Evolutionary conservation across 2,329 filamentous ascomycete species (phyloP).

Genomic region (Fusarium devonianum): DNA sequence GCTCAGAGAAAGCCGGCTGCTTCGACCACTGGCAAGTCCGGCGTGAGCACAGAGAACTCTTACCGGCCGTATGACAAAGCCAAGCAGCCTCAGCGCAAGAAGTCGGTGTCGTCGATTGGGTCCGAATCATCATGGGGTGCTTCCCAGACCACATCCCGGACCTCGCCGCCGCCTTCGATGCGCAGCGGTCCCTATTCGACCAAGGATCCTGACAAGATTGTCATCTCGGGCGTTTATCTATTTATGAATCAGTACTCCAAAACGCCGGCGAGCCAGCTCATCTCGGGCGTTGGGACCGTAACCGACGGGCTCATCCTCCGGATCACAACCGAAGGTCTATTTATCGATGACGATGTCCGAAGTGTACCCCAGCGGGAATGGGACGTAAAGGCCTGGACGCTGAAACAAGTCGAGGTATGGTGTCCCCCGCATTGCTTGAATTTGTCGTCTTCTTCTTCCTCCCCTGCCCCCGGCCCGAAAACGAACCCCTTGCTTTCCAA

Average conservation of each 20-base stretch:
- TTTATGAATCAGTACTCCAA: constrained; percentile 90
- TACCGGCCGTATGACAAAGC: constrained; percentile 80
- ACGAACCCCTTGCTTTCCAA: constrained; percentile 56
- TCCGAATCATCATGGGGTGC: constrained; percentile 89
- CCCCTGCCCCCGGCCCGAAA: constrained; percentile 49
- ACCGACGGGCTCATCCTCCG: constrained; percentile 92
- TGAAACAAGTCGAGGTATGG: constrained; percentile 92
- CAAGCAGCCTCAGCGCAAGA: constrained; percentile 63
- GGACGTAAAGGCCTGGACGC: constrained; percentile 98
- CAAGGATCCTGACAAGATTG: constrained; percentile 93
- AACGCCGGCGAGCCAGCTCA: constrained; percentile 88
- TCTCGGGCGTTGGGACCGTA: constrained; percentile 83
- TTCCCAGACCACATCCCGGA: constrained; percentile 82
- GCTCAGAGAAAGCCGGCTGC: constrained; percentile 49
- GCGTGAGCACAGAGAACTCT: constrained; percentile 70
- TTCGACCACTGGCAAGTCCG: constrained; percentile 62
- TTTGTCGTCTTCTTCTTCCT: constrained; percentile 51
- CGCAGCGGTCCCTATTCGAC: constrained; percentile 82
- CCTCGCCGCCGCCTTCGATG: constrained; percentile 81
- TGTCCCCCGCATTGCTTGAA: constrained; percentile 71
- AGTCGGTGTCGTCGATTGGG: constrained; percentile 70
- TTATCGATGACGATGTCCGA: constrained; percentile 95
- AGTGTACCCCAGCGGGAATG: constrained; percentile 94
- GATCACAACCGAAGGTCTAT: constrained; percentile 92
- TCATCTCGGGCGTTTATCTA: constrained; percentile 90